Evolutionary conservation across 169 alveolate genomes (phyloP), one percentile per base, ranked within the genome.

Genomic region (Babesia ovis): DNA sequence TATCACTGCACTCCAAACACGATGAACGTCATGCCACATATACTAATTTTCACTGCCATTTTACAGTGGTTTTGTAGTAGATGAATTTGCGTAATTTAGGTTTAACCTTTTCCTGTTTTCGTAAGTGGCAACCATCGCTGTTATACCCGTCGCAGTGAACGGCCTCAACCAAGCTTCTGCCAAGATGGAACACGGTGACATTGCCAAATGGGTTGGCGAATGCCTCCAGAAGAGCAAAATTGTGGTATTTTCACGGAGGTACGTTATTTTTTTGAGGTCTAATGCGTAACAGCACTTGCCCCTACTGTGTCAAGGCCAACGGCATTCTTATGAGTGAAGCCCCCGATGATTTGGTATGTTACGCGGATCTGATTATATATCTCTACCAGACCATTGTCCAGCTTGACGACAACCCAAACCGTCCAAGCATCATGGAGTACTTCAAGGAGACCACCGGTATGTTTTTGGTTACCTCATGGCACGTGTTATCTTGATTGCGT

Each of bases 261-360:
- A 4, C 12, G 80, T 46, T 8, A 2, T 0, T 11, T 41, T 48
- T 12, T 23, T 32, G 11, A 1, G 1, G 8, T 29, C 3, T 12
- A 58, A 11, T 25, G 25, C 42, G 0, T 2, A 22, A 23, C 68
- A 79, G 87, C 27, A 43, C 68, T 23, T 81, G 89, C 81, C 89
- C 89, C 2, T 81, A 66, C 74, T 81, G 89, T 43, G 45, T 57
- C 12, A 81, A 42, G 77, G 89, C 89, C 11, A 73, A 29, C 23
- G 85, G 55, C 14, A 68, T 74, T 6, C 79, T 81, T 0, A 70
- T 22, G 22, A 14, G 41, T 22, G 57, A 22, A 12, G 66, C 39
- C 18, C 89, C 82, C 1, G 2, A 60, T 0, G 89, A 81, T 31
- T 27, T 79, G 74, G 87, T 79, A 41, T 1, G 68, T 41, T 22